Percentiles rank a stretch among this genome's conserved stretches.
phyloP scores from a whole-genome alignment of 139 green algal species.

The Coelastrella sp. region DNA sequence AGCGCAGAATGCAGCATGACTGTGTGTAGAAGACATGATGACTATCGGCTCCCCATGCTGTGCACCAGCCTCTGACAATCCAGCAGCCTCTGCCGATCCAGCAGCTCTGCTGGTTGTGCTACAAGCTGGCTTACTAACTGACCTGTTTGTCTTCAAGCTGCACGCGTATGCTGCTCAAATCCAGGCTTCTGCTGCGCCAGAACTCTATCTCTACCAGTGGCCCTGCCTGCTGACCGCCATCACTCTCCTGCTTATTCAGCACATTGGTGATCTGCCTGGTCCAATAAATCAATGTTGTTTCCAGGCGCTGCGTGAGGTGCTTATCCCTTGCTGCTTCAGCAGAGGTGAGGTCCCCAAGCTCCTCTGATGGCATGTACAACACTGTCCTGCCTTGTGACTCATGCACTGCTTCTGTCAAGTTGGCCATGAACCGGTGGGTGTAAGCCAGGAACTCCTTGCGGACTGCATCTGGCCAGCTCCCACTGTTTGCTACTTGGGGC shows the following conservation, averaged over 20 bases:
- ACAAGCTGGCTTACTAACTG: not conserved
- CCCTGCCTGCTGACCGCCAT: slow-evolving; percentile 62
- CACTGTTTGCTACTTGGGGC: slow-evolving; percentile 73
- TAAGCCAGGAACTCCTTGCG: slow-evolving; percentile 81
- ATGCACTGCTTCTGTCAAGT: slow-evolving; percentile 82
- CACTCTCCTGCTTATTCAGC: slow-evolving; percentile 43
- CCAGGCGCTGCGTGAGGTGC: slow-evolving; percentile 88
- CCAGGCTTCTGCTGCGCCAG: slow-evolving; percentile 81
- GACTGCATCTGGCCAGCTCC: slow-evolving; percentile 78
- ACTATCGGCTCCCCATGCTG: not conserved
- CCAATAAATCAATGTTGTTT: slow-evolving; percentile 90
- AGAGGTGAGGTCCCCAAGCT: slow-evolving; percentile 41
- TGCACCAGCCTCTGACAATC: too few relatives aligned
- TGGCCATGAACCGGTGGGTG: slow-evolving; percentile 88
- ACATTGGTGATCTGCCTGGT: slow-evolving; percentile 73
- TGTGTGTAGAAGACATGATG: not conserved
- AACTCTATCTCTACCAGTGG: slow-evolving; percentile 91
- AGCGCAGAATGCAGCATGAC: too few relatives aligned
- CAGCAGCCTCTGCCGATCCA: too few relatives aligned
- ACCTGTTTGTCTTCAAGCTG: slow-evolving; percentile 78
- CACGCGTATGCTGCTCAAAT: slow-evolving; percentile 80
- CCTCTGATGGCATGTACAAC: slow-evolving; percentile 83
- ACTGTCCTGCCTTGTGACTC: slow-evolving; percentile 80
- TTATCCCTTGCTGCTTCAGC: slow-evolving; percentile 63
- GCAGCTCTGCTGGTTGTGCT: too few relatives aligned